phyloP scores from a whole-genome alignment of 108 stramenopile species.

The Cyclotella cryptica region DNA sequence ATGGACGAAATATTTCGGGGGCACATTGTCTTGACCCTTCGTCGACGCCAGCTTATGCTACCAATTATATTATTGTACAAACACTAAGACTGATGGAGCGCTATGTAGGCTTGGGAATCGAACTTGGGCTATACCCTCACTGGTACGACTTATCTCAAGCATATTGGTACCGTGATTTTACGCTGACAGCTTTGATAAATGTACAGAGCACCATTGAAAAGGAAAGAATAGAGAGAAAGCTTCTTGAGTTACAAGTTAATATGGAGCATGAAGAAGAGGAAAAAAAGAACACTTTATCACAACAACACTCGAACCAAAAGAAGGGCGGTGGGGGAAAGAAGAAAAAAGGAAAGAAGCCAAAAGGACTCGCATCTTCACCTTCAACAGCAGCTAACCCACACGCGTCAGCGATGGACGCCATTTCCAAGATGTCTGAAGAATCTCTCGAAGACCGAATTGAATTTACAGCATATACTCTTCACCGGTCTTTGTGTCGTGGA shows the following conservation, averaged over 20 bases:
- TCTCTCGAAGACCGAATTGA: conserved; percentile 75
- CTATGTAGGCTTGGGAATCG: conserved; percentile 65
- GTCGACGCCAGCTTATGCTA: conserved; percentile 62
- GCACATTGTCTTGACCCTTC: conserved; percentile 42
- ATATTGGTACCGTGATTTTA: conserved; percentile 85
- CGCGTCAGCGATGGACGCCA: conserved; percentile 16
- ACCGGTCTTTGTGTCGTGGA: conserved; percentile 75
- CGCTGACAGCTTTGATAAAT: conserved; percentile 67
- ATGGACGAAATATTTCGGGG: conserved; percentile 60
- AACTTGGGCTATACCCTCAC: conserved; percentile 64
- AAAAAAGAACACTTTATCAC: conserved; percentile 10
- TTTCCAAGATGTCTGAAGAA: conserved; percentile 30
- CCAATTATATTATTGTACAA: conserved; percentile 61
- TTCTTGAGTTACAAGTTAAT: conserved; percentile 35
- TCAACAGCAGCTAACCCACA: background rate
- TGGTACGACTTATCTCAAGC: conserved; percentile 69
- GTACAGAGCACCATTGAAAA: conserved; percentile 56
- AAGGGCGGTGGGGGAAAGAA: conserved; percentile 40
- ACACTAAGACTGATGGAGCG: conserved; percentile 75
- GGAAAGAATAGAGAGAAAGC: conserved; percentile 34
- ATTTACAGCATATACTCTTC: conserved; percentile 50
- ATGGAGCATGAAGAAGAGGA: conserved; percentile 40
- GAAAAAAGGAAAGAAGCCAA: conserved; percentile 34
- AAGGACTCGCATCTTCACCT: conserved; percentile 1
- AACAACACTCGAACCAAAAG: conserved; percentile 34